Evolutionary conservation across 768 basidiomycete genomes (phyloP).

Genomic region (Cyclocybe aegerita): DNA sequence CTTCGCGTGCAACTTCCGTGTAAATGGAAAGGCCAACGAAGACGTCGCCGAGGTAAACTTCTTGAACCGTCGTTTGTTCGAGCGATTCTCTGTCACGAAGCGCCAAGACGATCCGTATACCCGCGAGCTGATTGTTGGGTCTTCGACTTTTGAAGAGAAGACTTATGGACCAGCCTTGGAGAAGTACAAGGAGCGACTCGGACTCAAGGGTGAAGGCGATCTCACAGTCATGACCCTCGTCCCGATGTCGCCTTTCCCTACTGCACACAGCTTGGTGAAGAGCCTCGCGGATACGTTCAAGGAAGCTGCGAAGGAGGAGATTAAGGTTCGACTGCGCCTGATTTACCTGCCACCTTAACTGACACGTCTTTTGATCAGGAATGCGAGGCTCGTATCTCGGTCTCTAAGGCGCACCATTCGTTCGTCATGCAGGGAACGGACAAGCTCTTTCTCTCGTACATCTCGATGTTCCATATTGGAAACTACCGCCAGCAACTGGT

Average conservation of each 20-base stretch:
- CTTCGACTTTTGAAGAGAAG: slow-evolving; percentile 28
- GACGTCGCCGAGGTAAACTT: slow-evolving; percentile 41
- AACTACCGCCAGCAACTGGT: slow-evolving; percentile 39
- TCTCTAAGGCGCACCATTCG: slow-evolving; percentile 25
- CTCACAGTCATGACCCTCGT: slow-evolving; percentile 36
- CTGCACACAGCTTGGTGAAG: slow-evolving; percentile 23
- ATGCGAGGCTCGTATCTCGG: slow-evolving; percentile 29
- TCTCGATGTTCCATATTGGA: slow-evolving; percentile 33
- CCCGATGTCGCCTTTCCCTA: slow-evolving; percentile 42
- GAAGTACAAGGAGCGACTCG: slow-evolving; percentile 36
- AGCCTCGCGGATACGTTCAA: slow-evolving; percentile 32
- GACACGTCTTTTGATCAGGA: slow-evolving; percentile 6
- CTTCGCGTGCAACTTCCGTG: slow-evolving; percentile 42
- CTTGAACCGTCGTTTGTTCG: slow-evolving; percentile 37
- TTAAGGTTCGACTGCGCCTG: slow-evolving; percentile 23
- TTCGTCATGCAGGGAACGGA: slow-evolving; percentile 39
- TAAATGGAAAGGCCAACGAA: slow-evolving; percentile 27
- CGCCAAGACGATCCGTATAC: slow-evolving; percentile 18
- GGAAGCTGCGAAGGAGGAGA: slow-evolving; percentile 30
- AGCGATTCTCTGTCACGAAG: slow-evolving; percentile 33
- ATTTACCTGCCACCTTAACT: neutral
- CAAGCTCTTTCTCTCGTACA: slow-evolving; percentile 29
- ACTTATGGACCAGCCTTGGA: slow-evolving; percentile 33
- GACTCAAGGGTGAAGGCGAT: slow-evolving; percentile 26
- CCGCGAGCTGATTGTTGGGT: slow-evolving; percentile 25